Evolutionary conservation across 768 basidiomycete species (phyloP), one percentile per base, ranked within the genome.

Genomic region (Collybia sordida): DNA sequence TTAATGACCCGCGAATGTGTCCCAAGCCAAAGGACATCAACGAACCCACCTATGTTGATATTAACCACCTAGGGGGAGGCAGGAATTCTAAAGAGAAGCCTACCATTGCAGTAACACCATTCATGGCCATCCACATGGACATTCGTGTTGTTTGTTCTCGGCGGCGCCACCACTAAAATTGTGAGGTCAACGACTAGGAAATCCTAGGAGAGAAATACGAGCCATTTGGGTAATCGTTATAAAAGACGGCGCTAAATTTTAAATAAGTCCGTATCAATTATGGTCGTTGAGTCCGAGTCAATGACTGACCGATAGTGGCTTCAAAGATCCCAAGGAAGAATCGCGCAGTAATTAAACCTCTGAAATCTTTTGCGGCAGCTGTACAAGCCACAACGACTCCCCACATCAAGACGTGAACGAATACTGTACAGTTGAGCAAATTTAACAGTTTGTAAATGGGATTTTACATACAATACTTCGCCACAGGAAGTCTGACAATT

Each of bases 301-400:
- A 15, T 15, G 17, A 53, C 67, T 56, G 42, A 63, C 72, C 70
- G 22, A 80, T 74, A 6, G 73, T 73, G 23, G 75, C 74, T 47
- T 78, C 75, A 49, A 78, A 76, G 3, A 74, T 63, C 17, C 73
- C 77, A 25, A 79, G 63, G 61, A 77, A 73, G 47, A 76, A 69
- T 4, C 75, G 69, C 7, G 66, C 63, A 17, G 71, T 61, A 9
- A 77, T 52, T 1, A 79, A 64, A 3, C 73, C 71, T 2, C 57
- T 63, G 54, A 78, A 78, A 52, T 70, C 56, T 18, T 58, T 68
- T 25, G 73, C 74, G 3, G 68, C 73, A 0, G 75, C 64, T 2
- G 64, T 68, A 39, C 64, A 64, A 6, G 72, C 64, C 7, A 74
- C 69, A 9, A 65, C 59, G 14, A 64, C 60, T 3, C 75, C 75